Conservation (phyloP, 164 flowering plant species). For the Buxus sempervirens region DNA sequence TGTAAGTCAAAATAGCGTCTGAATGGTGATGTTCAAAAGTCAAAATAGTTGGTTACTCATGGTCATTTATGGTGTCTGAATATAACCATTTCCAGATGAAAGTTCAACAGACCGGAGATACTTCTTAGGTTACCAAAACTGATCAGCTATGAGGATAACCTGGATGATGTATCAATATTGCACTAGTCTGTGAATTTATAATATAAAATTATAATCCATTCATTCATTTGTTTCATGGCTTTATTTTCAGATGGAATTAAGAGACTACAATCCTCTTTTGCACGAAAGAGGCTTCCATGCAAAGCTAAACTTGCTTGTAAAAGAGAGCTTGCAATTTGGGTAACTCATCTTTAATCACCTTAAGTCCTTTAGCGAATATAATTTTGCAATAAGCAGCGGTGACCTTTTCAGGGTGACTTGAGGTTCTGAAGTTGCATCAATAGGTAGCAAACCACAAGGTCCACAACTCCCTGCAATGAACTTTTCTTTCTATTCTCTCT, state of each 20-base stretch:
- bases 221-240: not conserved
- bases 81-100: no score
- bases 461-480: no score
- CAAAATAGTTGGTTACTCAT: not conserved
- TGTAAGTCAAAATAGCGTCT: no score
- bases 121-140: slow-evolving; percentile 6
- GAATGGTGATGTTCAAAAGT: no score
- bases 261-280: slow-evolving; percentile 69
- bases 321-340: slow-evolving; percentile 75
- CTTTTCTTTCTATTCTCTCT: no score
- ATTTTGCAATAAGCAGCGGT: not conserved
- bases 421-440: no score
- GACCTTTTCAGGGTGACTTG: not conserved
- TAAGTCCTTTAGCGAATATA: not conserved
- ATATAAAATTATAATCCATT: not conserved
- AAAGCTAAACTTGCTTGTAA: slow-evolving; percentile 62
- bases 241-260: slow-evolving; percentile 51
- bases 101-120: no score
- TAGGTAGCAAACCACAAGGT: no score
- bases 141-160: not conserved
- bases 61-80: not conserved
- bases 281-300: slow-evolving; percentile 78
- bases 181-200: not conserved
- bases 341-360: slow-evolving; percentile 22
- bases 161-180: not conserved